Evolutionary conservation across 306 rosid species (phyloP).

Genomic region (Casuarina glauca): DNA sequence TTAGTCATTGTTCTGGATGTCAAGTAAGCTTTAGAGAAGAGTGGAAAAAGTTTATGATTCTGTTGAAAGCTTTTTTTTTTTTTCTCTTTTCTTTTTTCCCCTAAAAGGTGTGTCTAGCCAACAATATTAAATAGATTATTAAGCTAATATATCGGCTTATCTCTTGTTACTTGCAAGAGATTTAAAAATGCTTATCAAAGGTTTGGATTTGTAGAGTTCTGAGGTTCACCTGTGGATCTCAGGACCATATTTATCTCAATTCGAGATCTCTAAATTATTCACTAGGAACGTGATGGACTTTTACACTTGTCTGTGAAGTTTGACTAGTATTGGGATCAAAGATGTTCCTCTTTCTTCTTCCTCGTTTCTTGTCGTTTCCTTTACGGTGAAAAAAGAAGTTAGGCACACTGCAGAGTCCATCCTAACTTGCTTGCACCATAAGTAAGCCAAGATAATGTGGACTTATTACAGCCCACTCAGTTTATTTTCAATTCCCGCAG

Average conservation of each 20-base stretch:
- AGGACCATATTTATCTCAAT: not conserved
- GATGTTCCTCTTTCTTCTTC: not conserved
- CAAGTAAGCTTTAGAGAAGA: slow-evolving; percentile 11
- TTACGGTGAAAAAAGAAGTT: not conserved
- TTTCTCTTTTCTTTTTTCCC: too few species aligned
- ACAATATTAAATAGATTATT: not conserved
- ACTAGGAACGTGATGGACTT: not conserved
- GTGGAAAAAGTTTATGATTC: not conserved
- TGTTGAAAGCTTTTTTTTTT: not conserved
- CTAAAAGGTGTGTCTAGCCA: not conserved
- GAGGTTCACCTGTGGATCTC: not conserved
- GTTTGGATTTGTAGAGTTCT: not conserved
- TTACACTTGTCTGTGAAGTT: not conserved
- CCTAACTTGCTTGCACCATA: not conserved
- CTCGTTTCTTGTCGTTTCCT: not conserved
- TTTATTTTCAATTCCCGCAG: not conserved
- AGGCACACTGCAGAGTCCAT: not conserved
- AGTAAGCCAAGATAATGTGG: not conserved
- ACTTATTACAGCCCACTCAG: too few species aligned
- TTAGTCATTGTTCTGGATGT: not conserved
- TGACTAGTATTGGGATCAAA: not conserved
- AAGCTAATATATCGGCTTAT: not conserved
- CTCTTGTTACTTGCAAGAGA: not conserved
- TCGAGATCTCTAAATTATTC: not conserved
- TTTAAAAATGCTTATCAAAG: not conserved